These are phyloP conservation scores for Pythium utonaiense DNA, from an alignment of 352 stramenopile species.

Conservation along the genomic window DNA sequence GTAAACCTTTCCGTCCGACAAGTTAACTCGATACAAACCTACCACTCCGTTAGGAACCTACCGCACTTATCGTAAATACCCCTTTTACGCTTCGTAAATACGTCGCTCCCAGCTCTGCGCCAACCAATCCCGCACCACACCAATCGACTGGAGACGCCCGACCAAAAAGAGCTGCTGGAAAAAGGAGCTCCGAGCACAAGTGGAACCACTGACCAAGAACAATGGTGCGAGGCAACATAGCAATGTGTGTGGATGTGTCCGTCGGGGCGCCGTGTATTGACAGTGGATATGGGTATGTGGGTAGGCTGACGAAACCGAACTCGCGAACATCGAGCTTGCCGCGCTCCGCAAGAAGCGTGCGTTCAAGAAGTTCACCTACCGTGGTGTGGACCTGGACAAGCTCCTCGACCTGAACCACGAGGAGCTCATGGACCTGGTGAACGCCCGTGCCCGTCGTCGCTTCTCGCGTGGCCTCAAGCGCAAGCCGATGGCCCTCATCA, in stretches of 20 bases:
- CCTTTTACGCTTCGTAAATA: constrained; percentile 10
- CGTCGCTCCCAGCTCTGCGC: constrained; percentile 3
- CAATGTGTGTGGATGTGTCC: too few relatives aligned
- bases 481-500: constrained; percentile 99
- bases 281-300: background rate
- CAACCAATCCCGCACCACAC: constrained; percentile 15
- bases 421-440: constrained; percentile 99
- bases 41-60: background rate
- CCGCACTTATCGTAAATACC: background rate
- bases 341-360: constrained; percentile 99
- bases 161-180: constrained; percentile 1
- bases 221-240: constrained; percentile 23
- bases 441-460: constrained; percentile 93
- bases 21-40: constrained; percentile 1
- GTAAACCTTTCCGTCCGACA: background rate
- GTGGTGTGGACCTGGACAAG: constrained; percentile 99
- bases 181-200: constrained; percentile 10
- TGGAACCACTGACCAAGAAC: constrained; percentile 30
- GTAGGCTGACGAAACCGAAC: constrained; percentile 51
- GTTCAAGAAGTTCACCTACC: constrained; percentile 99
- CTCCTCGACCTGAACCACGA: constrained; percentile 99
- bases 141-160: background rate
- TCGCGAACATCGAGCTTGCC: constrained; percentile 86
- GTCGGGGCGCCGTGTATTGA: background rate
- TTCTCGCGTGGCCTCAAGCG: constrained; percentile 99